phyloP scores from a whole-genome alignment of 1,284 basidiomycete species.

The Pulveroboletus sp. region DNA sequence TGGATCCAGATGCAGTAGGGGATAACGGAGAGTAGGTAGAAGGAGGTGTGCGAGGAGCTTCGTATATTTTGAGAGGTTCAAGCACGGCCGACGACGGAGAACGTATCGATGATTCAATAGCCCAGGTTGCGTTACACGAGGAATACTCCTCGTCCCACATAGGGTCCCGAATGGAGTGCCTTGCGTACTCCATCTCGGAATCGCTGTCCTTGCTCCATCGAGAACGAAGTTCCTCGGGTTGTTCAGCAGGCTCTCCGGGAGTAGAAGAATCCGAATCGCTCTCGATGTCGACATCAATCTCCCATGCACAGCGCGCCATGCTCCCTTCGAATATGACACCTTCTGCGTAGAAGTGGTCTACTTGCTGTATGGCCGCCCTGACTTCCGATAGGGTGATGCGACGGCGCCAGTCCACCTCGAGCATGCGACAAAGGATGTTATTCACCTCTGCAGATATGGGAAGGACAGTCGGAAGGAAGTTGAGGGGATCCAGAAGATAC shows the following conservation, averaged over 20 bases:
- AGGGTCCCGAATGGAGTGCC: constrained; percentile 41
- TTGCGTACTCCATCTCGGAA: constrained; percentile 63
- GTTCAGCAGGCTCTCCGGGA: constrained; percentile 35
- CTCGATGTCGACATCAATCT: constrained; percentile 69
- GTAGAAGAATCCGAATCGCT: constrained; percentile 52
- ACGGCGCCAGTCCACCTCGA: constrained; percentile 71
- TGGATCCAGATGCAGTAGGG: constrained; percentile 41
- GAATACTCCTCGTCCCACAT: constrained; percentile 43
- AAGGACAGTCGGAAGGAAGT: constrained; percentile 72
- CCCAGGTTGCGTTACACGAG: constrained; percentile 45
- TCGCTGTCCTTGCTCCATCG: constrained; percentile 69
- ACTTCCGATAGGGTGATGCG: constrained; percentile 74
- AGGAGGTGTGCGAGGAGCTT: constrained; percentile 36
- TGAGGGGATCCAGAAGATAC: constrained; percentile 62
- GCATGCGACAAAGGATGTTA: constrained; percentile 65
- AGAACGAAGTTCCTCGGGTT: constrained; percentile 41
- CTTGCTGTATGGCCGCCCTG: constrained; percentile 64
- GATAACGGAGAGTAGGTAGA: constrained; percentile 43
- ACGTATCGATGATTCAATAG: constrained; percentile 42
- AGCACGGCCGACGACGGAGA: constrained; percentile 35
- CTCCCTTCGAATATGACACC: constrained; percentile 78
- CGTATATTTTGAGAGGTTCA: constrained; percentile 38
- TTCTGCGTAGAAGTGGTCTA: constrained; percentile 71
- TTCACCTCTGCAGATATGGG: constrained; percentile 75
- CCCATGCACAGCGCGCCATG: constrained; percentile 81